Evolutionary conservation across 2,329 filamentous ascomycete genomes (phyloP).

Genomic region (Septoria petroselini): DNA sequence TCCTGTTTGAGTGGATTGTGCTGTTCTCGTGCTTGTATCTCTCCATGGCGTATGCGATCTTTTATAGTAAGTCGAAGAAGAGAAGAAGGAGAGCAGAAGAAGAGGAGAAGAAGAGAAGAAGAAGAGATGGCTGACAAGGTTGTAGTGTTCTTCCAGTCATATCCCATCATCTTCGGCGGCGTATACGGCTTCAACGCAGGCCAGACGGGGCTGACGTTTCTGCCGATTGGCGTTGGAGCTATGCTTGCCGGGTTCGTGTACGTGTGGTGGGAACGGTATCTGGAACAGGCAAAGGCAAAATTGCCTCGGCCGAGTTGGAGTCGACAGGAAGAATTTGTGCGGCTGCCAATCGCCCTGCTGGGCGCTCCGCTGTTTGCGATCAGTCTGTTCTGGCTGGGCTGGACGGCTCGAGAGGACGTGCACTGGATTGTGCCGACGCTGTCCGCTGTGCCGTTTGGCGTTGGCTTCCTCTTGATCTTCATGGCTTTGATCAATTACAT

Average conservation of each 20-base stretch:
- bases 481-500: slow-evolving; percentile 60
- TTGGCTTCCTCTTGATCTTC: slow-evolving; percentile 52
- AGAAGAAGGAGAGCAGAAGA: no score
- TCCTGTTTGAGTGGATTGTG: slow-evolving; percentile 70
- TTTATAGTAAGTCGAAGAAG: slow-evolving; percentile 59
- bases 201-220: slow-evolving; percentile 63
- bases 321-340: slow-evolving; percentile 61
- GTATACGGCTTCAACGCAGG: slow-evolving; percentile 64
- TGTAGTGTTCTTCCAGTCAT: slow-evolving; percentile 68
- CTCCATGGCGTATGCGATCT: slow-evolving; percentile 59
- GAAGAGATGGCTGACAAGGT: slow-evolving; percentile 5
- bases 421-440: slow-evolving; percentile 51
- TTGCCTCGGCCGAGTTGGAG: slow-evolving; percentile 54
- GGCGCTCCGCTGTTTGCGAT: slow-evolving; percentile 44
- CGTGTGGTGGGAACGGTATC: slow-evolving; percentile 61
- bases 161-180: slow-evolving; percentile 61
- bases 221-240: slow-evolving; percentile 65
- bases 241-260: slow-evolving; percentile 59
- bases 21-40: slow-evolving; percentile 68
- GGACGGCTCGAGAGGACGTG: slow-evolving; percentile 46
- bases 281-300: slow-evolving; percentile 50
- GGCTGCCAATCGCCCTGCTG: slow-evolving; percentile 67
- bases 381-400: slow-evolving; percentile 57
- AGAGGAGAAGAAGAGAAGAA: no score
- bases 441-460: slow-evolving; percentile 49